Conservation (phyloP, 1,139 yeast species). For the Debaryomyces coudertii region DNA sequence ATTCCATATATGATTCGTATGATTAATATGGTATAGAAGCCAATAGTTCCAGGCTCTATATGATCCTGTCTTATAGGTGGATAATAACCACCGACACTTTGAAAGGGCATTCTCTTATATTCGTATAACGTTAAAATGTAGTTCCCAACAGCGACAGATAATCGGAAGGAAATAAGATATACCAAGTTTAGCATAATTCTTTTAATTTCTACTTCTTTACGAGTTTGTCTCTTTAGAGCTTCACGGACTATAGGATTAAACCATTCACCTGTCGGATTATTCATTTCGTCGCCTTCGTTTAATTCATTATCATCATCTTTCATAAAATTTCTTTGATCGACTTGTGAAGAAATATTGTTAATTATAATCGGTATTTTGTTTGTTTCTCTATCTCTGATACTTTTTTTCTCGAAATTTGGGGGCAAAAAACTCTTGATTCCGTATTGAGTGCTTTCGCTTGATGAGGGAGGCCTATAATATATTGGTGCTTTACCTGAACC, state of each 20-base stretch:
- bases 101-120: slow-evolving; percentile 13
- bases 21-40: slow-evolving; percentile 2
- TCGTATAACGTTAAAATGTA: slow-evolving; percentile 12
- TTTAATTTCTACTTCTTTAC: slow-evolving; percentile 32
- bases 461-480: slow-evolving; percentile 41
- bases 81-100: slow-evolving; percentile 12
- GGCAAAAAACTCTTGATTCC: slow-evolving; percentile 38
- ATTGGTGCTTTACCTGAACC: slow-evolving; percentile 25
- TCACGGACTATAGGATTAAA: slow-evolving; percentile 39
- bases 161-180: slow-evolving; percentile 21
- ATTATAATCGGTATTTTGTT: slow-evolving; percentile 21
- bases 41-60: slow-evolving; percentile 9
- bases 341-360: not conserved
- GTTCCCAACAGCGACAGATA: slow-evolving; percentile 21
- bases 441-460: slow-evolving; percentile 30
- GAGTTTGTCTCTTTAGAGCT: slow-evolving; percentile 42
- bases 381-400: slow-evolving; percentile 2
- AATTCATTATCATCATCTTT: slow-evolving; percentile 13
- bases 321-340: not conserved
- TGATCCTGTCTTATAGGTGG: slow-evolving; percentile 11
- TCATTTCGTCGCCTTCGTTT: slow-evolving; percentile 17
- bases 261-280: slow-evolving; percentile 44
- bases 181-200: slow-evolving; percentile 23
- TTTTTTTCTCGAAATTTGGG: slow-evolving; percentile 21
- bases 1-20: slow-evolving; percentile 15